phyloP scores from a whole-genome alignment of 495 filamentous ascomycete genomes.

The Aspergillus conjunctus region DNA sequence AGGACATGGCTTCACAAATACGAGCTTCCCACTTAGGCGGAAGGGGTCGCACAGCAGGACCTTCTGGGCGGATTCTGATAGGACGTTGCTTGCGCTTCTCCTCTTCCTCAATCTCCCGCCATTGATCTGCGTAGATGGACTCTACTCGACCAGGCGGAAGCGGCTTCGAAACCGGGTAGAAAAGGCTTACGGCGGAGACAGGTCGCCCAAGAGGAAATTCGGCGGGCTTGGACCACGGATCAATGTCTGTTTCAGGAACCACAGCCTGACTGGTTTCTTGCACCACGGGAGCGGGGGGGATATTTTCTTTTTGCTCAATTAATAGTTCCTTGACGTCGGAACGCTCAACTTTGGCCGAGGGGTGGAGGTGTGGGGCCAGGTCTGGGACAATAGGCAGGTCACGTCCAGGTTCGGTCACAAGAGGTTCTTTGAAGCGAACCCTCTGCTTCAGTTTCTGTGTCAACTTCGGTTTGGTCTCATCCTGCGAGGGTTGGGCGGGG shows the following conservation, averaged over 20 bases:
- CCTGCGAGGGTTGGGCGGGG: not conserved
- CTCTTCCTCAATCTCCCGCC: slow-evolving; percentile 27
- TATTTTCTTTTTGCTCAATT: slow-evolving; percentile 21
- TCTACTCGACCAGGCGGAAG: slow-evolving; percentile 37
- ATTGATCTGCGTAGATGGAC: slow-evolving; percentile 38
- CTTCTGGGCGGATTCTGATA: slow-evolving; percentile 28
- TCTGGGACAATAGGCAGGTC: slow-evolving; percentile 3
- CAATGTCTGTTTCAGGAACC: slow-evolving; percentile 24
- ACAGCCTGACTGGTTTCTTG: slow-evolving; percentile 4
- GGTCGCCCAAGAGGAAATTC: slow-evolving; percentile 32
- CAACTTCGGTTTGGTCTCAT: not conserved
- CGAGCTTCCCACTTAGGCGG: slow-evolving; percentile 46
- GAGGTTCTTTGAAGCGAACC: slow-evolving; percentile 16
- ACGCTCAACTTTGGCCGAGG: not conserved
- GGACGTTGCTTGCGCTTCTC: slow-evolving; percentile 28
- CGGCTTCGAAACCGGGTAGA: slow-evolving; percentile 28
- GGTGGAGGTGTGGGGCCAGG: slow-evolving; percentile 13
- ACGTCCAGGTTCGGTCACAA: slow-evolving; percentile 8
- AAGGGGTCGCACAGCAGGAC: slow-evolving; percentile 47
- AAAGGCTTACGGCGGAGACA: slow-evolving; percentile 42
- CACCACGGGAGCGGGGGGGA: slow-evolving; percentile 6
- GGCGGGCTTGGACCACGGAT: slow-evolving; percentile 30
- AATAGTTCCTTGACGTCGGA: not conserved
- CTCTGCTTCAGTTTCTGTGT: slow-evolving; percentile 2
- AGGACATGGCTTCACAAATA: slow-evolving; percentile 37